phyloP scores from a whole-genome alignment of 257 asterid genomes.

The Nicotiana obtusifolia region DNA sequence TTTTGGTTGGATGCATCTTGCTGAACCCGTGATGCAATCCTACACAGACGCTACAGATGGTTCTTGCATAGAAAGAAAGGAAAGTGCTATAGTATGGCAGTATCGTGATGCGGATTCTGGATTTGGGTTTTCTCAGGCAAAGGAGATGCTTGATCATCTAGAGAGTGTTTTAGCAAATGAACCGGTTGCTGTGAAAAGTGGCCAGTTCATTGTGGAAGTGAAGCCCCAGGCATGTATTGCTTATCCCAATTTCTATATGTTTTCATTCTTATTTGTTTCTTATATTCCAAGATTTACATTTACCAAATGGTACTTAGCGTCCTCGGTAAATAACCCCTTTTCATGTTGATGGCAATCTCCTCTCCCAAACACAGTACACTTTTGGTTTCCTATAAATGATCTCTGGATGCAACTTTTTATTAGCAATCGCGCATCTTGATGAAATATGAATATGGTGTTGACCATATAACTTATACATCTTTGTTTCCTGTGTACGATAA shows the following conservation, averaged over 20 bases:
- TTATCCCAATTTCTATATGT: not conserved
- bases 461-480: not conserved
- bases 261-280: not conserved
- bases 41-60: conserved; percentile 94
- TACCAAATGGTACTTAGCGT: not conserved
- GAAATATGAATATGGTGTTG: not conserved
- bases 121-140: conserved; percentile 81
- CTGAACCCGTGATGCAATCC: conserved; percentile 85
- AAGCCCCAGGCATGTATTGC: conserved; percentile 71
- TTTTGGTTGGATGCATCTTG: conserved; percentile 87
- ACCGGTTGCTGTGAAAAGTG: conserved; percentile 90
- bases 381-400: not conserved
- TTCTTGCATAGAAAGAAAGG: conserved; percentile 71
- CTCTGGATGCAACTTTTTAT: not conserved
- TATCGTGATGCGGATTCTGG: conserved; percentile 80
- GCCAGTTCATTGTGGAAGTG: conserved; percentile 87
- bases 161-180: conserved; percentile 94
- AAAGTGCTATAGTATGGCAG: conserved; percentile 92
- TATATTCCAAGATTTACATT: not conserved
- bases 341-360: not conserved
- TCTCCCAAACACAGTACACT: not conserved
- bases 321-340: not conserved
- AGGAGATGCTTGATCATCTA: conserved; percentile 89
- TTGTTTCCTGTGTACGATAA: not conserved
- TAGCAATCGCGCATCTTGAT: not conserved